A percentile compares a stretch with the other conserved stretches of the same genome.
Conservation (phyloP, 345 rosid species). For the Citropsis articulata region DNA sequence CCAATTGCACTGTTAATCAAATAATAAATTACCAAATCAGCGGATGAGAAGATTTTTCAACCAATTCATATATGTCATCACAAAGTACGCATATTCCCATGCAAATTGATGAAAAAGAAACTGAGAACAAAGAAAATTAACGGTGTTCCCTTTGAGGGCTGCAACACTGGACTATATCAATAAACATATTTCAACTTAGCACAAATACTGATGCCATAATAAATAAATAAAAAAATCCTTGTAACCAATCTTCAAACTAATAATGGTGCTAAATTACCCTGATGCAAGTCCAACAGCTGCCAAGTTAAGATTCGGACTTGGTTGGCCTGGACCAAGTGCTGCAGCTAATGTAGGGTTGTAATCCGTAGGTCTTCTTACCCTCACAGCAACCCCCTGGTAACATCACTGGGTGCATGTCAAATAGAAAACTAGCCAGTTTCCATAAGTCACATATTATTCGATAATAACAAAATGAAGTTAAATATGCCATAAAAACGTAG, state of each 20-base stretch:
- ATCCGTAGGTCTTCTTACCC: conserved; percentile 52
- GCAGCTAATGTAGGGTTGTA: conserved; percentile 53
- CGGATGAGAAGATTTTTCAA: not conserved
- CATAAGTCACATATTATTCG: not conserved
- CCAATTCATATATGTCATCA: not conserved
- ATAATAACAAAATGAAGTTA: not conserved
- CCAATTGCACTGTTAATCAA: conserved; percentile 20
- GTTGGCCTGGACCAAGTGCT: conserved; percentile 53
- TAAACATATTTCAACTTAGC: not conserved
- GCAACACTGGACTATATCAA: not conserved
- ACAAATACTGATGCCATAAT: not conserved
- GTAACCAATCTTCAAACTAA: not conserved
- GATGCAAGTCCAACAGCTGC: conserved; percentile 50
- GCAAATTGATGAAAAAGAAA: not conserved
- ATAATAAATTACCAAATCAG: not conserved
- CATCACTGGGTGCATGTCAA: conserved; percentile 8
- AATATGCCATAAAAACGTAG: not conserved
- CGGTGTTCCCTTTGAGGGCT: not conserved
- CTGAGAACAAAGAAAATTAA: not conserved
- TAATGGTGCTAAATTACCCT: conserved; percentile 27
- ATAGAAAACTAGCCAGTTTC: not conserved
- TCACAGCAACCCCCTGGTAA: conserved; percentile 47
- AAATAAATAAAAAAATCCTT: not conserved
- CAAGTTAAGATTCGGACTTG: conserved; percentile 43
- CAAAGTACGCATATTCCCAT: not conserved